Base-by-base conservation (phyloP, 2,329 filamentous ascomycete species). In the Ceratocystis huliohia region DNA sequence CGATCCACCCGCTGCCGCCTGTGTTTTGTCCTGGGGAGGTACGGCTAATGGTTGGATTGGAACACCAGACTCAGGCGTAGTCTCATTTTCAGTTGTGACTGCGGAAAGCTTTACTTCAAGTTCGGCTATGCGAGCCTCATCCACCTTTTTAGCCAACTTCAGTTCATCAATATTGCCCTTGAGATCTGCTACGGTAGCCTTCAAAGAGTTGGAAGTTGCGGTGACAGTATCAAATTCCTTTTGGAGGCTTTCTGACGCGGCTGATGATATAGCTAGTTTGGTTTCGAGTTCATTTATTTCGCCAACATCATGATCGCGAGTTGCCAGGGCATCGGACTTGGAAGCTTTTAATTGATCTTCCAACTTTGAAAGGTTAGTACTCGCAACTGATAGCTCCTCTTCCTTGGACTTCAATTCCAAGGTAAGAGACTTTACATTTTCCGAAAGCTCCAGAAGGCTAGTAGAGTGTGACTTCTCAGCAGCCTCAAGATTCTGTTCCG, bases 401-500 rank as follows among this genome's bases (percentile, higher is more conserved):
- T 65, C 64, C 65, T 75, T 75, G 0, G 71, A 69, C 61, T 82
- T 75, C 1, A 81, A 71, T 5, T 77, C 75, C 68, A 78, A 74
- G 3, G 85, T 74, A 66, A 81, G 76, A 1, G 73, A 69, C 68
- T 80, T 75, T 1, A 76, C 74, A 37, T 78, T 72, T 25, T 77
- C 75, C 1, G 71, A 4, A 79, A 78, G 3, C 6, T 37, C 56
- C 15, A 33, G 7, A 2, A 25, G 25, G 28, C 56, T 22, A 68
- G 81, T 78, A 67, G 70, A 81, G 5, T 91, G 76, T 70, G 90
- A 85, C 13, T 82, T 78, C 1, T 85, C 87, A 0, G 86, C 82
- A 63, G 82, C 82, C 72, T 91, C 88, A 1, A 92, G 76, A 66
- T 81, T 88, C 71, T 84, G 78, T 1, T 84, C 82, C 71, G 91